Evolutionary conservation across 306 rosid genomes (phyloP).

Genomic region (Vicia faba): DNA sequence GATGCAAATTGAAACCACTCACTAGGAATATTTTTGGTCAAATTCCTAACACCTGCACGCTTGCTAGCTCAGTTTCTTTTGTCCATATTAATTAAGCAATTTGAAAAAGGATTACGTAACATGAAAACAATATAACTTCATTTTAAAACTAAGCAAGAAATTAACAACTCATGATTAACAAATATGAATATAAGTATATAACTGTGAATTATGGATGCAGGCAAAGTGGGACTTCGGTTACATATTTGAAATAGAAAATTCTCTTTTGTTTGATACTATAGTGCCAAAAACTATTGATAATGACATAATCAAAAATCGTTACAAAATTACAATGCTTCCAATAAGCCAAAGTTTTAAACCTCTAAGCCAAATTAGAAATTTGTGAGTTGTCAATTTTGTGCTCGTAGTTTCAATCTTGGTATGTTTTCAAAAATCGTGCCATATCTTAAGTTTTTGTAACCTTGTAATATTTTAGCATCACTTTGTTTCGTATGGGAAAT

Average conservation of each 20-base stretch:
- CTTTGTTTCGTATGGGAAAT: too few relatives aligned
- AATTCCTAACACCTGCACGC: slow-evolving; percentile 32
- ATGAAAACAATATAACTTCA: too few relatives aligned
- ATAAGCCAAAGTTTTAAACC: not conserved
- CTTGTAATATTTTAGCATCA: not conserved
- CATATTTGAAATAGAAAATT: not conserved
- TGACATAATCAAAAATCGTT: slow-evolving; percentile 5
- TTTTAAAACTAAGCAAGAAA: too few relatives aligned
- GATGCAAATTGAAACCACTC: slow-evolving; percentile 43
- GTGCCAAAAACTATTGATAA: not conserved
- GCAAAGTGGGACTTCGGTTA: too few relatives aligned
- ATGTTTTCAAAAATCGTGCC: slow-evolving; percentile 16
- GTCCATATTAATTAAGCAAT: not conserved
- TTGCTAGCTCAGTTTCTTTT: not conserved
- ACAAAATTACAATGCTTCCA: not conserved
- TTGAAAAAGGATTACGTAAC: too few relatives aligned
- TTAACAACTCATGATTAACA: too few relatives aligned
- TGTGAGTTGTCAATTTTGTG: slow-evolving; percentile 1
- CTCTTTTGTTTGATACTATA: not conserved
- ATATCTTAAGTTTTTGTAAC: not conserved
- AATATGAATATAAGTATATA: too few relatives aligned
- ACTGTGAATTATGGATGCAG: too few relatives aligned
- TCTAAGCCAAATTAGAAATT: not conserved
- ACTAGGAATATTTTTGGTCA: slow-evolving; percentile 32
- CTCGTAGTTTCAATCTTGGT: not conserved